Evolutionary conservation across 768 basidiomycete genomes (phyloP).

Genomic region (Lactifluus pinguis): DNA sequence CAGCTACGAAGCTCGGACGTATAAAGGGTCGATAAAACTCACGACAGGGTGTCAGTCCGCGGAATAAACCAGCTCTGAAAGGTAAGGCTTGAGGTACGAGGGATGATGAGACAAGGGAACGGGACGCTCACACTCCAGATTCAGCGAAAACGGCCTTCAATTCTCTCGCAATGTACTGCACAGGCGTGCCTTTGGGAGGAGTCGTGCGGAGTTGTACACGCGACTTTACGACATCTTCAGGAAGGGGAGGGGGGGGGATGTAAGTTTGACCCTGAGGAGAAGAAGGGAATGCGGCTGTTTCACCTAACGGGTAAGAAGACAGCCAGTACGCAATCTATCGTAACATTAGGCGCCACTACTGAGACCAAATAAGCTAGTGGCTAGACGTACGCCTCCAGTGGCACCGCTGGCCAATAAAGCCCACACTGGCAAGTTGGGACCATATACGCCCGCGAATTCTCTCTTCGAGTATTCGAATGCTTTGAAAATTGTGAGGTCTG

Average conservation of each 20-base stretch:
- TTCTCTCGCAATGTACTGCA: conserved; percentile 69
- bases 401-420: conserved; percentile 76
- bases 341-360: not conserved
- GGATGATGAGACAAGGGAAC: not conserved
- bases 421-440: conserved; percentile 71
- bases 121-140: conserved; percentile 54
- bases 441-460: conserved; percentile 53
- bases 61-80: conserved; percentile 55
- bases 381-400: conserved; percentile 60
- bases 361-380: not conserved
- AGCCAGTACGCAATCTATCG: conserved; percentile 83
- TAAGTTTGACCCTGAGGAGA: not conserved
- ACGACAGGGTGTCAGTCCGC: conserved; percentile 72
- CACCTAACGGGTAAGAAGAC: conserved; percentile 82
- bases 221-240: conserved; percentile 81
- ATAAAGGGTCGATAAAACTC: conserved; percentile 26
- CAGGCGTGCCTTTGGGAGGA: conserved; percentile 66
- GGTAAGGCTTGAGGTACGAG: not conserved
- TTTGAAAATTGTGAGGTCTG: conserved; percentile 21
- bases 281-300: not conserved
- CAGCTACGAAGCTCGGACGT: not conserved
- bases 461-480: conserved; percentile 90
- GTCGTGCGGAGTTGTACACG: conserved; percentile 70
- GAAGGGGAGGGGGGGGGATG: not conserved
- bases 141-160: conserved; percentile 57